phyloP scores from a whole-genome alignment of 495 filamentous ascomycete genomes.

The Podospora fimiseda region DNA sequence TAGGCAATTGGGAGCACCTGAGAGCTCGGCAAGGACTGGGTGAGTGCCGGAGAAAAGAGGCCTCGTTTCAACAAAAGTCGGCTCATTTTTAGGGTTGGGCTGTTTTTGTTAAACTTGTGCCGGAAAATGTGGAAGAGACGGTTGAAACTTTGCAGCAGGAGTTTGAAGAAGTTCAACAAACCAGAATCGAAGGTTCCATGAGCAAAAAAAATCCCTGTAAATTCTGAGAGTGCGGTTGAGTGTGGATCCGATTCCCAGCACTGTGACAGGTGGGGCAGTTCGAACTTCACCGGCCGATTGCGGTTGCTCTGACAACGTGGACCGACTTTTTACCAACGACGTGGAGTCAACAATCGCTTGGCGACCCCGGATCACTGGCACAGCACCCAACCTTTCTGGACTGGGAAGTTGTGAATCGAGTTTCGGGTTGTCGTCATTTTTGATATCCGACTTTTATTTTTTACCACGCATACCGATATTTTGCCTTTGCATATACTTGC shows the following conservation, averaged over 20 bases:
- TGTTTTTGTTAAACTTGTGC: neutral
- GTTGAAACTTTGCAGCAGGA: neutral
- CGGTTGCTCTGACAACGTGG: constrained; percentile 12
- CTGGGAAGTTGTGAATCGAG: no score
- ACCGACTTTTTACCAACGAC: constrained; percentile 3
- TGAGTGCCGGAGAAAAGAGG: constrained; percentile 4
- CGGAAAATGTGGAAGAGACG: neutral
- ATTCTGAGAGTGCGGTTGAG: neutral
- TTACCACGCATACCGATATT: neutral
- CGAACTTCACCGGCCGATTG: neutral
- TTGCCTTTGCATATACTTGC: neutral
- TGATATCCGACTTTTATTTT: no score
- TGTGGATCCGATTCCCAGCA: neutral
- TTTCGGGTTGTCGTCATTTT: no score
- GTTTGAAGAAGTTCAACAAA: no score
- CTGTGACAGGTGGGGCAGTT: neutral
- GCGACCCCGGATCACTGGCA: neutral
- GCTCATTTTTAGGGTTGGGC: constrained; percentile 7
- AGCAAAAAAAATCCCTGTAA: neutral
- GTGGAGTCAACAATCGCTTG: constrained; percentile 13
- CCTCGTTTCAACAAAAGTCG: constrained; percentile 2
- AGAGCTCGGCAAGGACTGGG: neutral
- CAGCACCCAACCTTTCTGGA: neutral
- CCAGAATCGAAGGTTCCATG: no score
- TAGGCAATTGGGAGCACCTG: neutral